Base-by-base conservation (phyloP, 1,284 basidiomycete species). In the Retiboletus fuscus region DNA sequence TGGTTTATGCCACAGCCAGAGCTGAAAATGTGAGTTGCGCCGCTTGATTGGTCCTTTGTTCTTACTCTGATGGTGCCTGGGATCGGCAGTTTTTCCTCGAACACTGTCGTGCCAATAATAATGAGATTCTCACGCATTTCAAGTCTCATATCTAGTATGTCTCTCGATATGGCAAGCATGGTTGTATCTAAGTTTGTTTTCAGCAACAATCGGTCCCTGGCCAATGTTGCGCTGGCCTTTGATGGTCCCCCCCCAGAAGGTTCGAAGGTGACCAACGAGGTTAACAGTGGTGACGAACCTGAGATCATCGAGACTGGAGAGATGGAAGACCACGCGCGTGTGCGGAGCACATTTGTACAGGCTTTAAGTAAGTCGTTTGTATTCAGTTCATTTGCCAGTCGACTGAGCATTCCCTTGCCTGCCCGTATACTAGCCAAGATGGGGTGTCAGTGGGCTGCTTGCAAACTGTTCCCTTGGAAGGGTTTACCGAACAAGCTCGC, bases 391-490 rank as follows among this genome's bases (percentile, higher is more conserved):
- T 28, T 20, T 26, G 18, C 15, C 18, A 26, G 13, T 55, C n/a
- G 53, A 28, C n/a, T 51, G 49, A 51, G n/a, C 53, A 28, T 26
- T 13, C 28, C 6, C 28, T 55, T 28, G 26, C 26, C n/a, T 55
- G n/a, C 26, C 26, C 53, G 12, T 4, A 15, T 11, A 10, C n/a
- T 22, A 34, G 55, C 51, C 28, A 57, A 57, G 30, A 12, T 57
- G 28, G 55, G 55, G 12, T 57, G 55, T 57, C 20, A 34, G 26
- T 57, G 55, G 55, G 55, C 30, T 18, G 16, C 30, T 20, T 12
- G 30, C n/a, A 57, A 57, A 22, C 55, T 34, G 26, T 57, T 57
- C 20, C 55, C 55, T 22, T 57, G 55, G 55, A 57, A 57, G 30
- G 30, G 22, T 20, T 34, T 57, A 30, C 55, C 55, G 11, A 34